A percentile compares a stretch with the other conserved stretches of the same genome.
Conservation (phyloP, 257 asterid genomes). For the Solanum chiquidenum region DNA sequence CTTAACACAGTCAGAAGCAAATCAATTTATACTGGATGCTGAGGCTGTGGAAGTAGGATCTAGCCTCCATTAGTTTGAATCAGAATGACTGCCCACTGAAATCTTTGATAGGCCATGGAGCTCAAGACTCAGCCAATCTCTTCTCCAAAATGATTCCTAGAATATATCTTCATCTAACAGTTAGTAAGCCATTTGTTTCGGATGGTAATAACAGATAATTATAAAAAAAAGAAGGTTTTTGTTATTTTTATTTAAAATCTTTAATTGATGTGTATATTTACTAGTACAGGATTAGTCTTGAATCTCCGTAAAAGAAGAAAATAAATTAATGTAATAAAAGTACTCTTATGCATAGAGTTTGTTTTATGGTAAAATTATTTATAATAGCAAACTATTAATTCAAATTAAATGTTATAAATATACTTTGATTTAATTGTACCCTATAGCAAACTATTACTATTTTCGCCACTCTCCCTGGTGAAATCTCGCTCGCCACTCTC, state of each 20-base stretch:
- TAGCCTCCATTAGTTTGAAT: neutral
- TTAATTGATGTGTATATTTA: neutral
- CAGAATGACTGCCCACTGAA: neutral
- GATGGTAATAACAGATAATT: neutral
- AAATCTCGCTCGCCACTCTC: no score
- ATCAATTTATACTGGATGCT: constrained; percentile 1
- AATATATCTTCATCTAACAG: neutral
- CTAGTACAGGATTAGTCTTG: neutral
- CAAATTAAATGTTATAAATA: no score
- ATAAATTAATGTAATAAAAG: neutral
- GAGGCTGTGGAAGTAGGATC: neutral
- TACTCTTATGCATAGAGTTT: neutral
- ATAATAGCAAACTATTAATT: no score
- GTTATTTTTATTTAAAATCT: neutral
- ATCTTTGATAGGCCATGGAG: neutral
- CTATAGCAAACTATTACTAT: no score
- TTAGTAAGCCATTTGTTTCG: neutral
- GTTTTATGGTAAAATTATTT: neutral
- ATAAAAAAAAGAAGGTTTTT: neutral
- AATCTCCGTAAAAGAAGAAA: neutral
- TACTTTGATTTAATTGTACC: no score
- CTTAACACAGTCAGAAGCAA: constrained; percentile 7
- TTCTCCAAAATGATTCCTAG: neutral
- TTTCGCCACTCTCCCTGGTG: no score
- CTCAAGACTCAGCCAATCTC: neutral